Base-by-base conservation (phyloP, 306 rosid genomes). In the Pueraria montana region DNA sequence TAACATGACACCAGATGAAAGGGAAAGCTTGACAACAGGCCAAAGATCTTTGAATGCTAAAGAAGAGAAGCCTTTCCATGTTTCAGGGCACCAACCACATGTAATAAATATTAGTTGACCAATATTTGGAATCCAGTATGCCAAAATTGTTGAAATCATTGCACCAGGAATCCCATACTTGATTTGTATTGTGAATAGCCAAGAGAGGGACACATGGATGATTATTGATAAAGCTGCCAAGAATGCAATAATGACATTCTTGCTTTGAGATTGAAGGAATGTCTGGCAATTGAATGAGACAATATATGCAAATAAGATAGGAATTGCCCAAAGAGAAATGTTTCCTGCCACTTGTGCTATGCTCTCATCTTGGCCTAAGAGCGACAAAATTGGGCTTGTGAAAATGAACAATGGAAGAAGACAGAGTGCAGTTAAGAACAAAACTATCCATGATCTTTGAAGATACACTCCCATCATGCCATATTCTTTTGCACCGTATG, bases 191-290 rank as follows among this genome's bases (percentile, higher is more conserved):
- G 86, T 84, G 13, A 88, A 74, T 20, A 86, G 50, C 91, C 91
- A 90, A 0, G 90, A 90, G 8, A 88, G 72, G 5, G 58, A 17
- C 1, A 56, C 1, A 46, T 90, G 90, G 43, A 90, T 2, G 0
- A 46, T 12, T 4, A 90, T 55, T 0, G 91, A 55, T 0, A 74
- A 14, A 6, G 85, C 84, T 11, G 93, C 86, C 10, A 90, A 81
- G 83, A 63, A 86, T 0, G 89, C 81, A 18, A 88, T 86, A 7
- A 90, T 32, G 23, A 27, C 21, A 76, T 90, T 90, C 84, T 86
- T 90, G 84, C 85, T 89, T 53, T 90, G 91, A 16, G 90, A 75
- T 78, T 86, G 88, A 0, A 90, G 74, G 88, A 55, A 90, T 90
- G 32, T 80, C 32, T 86, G 93, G 78, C 86, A 63, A 10, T 82